Evolutionary conservation across 225 moss, liverwort and hornwort species (phyloP), one percentile per base, ranked within the genome.

Genomic region (Rhytidiadelphus loreus): DNA sequence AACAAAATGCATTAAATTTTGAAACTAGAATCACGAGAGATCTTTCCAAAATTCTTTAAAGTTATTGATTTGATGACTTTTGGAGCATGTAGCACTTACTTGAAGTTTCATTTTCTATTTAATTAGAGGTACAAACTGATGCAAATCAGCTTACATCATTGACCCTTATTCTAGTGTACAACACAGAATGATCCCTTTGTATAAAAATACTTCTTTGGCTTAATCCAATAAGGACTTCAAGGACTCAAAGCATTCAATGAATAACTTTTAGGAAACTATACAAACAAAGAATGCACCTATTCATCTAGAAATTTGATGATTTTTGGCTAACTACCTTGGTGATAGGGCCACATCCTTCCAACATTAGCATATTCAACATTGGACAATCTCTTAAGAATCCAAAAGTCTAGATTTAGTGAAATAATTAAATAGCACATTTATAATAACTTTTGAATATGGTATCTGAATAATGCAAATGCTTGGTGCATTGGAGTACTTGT

Each of bases 1-100:
- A 1, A 29, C 4, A 57, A 18, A 39, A 18, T 57, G 17, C 26
- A 79, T 17, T 39, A n/a, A 24, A 9, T 15, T 22, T 55, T 77
- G 6, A 35, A 37, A 24, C 0, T 55, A 0, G 2, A 56, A 78
- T n/a, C 24, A 16, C 26, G 1, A 78, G 1, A 56, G 3, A 78
- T 56, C 15, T 56, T 57, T 18, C 1, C 11, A 28, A 57, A 57
- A 7, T 26, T 43, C 8, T 41, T 15, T 25, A 71, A 26, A 2
- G 15, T 25, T 61, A 61, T 39, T 56, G 16, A 56, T 25, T 78
- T 56, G 56, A 78, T 56, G 56, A 25, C 10, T 77, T n/a, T 37
- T 6, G 2, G 16, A 16, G 6, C 2, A 37, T 25, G 7, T 24
- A 37, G 4, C 0, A 35, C 0, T 56, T 25, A 77, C n/a, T 56